Evolutionary conservation across 225 moss, liverwort and hornwort genomes (phyloP), one percentile per base, ranked within the genome.

Genomic region (Lunularia cruciata): DNA sequence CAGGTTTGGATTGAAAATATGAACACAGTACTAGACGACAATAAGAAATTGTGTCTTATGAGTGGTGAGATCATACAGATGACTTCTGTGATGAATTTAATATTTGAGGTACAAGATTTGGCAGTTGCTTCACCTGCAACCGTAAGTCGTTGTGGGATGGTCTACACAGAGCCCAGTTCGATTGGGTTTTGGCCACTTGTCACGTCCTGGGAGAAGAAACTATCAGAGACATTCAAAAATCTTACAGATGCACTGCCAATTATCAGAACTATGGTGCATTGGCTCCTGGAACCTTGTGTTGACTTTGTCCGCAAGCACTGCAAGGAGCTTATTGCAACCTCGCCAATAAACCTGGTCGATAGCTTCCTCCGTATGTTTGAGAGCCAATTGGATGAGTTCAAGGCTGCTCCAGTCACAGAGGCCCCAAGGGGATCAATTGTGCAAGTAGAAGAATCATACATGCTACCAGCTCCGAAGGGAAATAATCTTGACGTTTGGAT

Each of bases 1-100:
- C 14, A 92, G 90, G 90, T 92, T 42, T 92, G 92, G 92, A 92
- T 92, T 77, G 90, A 92, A 47, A 92, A 90, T 16, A 92, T 92
- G 90, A 92, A 92, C 16, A 92, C 90, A 30, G 88, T 90, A 28
- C 60, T 92, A 35, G 90, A 92, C 68, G 92, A 92, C 73, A 92
- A 92, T 61, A 90, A 90, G 71, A 90, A 92, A 14, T 52, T 92
- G 42, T 92, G 92, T 75, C 71, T 92, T 6, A 90, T 92, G 90
- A 92, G 92, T 70, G 91, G 91, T 28, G 92, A 92, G 71, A 83
- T 83, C 25, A 78, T 83, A 9, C 83, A 79, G 47, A 83, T 83
- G 83, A 83, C 83, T 16, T 67, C 72, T 26, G 61, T 39, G 13
- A 83, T 83, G 83, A 83, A 83, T 65, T 63, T 83, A 20, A 83